Conservation (phyloP, 805 yeast genomes). For the Saccharomyces kudriavzevii region DNA sequence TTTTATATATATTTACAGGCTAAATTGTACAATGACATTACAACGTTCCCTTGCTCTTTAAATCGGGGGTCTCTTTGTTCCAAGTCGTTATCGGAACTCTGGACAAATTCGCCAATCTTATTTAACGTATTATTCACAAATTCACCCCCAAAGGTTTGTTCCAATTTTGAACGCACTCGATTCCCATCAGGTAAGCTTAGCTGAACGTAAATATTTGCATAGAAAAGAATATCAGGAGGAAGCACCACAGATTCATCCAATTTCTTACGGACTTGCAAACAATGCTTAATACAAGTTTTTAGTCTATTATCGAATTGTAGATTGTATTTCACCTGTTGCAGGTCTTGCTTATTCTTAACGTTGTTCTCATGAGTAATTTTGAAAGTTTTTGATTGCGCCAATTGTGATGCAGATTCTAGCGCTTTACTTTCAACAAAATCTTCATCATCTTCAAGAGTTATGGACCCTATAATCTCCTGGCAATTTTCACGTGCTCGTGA, state of each 20-base stretch:
- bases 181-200: conserved; percentile 20
- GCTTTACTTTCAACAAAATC: conserved; percentile 5
- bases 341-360: conserved; percentile 14
- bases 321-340: conserved; percentile 17
- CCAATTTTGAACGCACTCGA: conserved; percentile 10
- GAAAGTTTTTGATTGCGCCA: conserved; percentile 27
- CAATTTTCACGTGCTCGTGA: conserved; percentile 13
- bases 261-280: conserved; percentile 11
- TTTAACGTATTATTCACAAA: conserved; percentile 5
- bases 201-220: conserved; percentile 23
- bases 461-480: conserved; percentile 13
- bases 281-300: conserved; percentile 11
- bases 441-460: conserved; percentile 16
- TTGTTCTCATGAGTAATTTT: conserved; percentile 20
- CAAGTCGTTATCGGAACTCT: neutral
- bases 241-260: conserved; percentile 1
- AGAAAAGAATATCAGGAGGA: conserved; percentile 19
- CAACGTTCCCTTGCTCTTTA: conserved; percentile 24
- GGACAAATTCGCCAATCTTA: conserved; percentile 1
- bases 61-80: conserved; percentile 18
- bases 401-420: conserved; percentile 7
- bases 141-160: conserved; percentile 8
- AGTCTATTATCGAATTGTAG: conserved; percentile 15
- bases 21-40: conserved; percentile 18
- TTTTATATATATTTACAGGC: conserved; percentile 4